phyloP scores from a whole-genome alignment of 495 filamentous ascomycete genomes.

The Pyronema domesticum region DNA sequence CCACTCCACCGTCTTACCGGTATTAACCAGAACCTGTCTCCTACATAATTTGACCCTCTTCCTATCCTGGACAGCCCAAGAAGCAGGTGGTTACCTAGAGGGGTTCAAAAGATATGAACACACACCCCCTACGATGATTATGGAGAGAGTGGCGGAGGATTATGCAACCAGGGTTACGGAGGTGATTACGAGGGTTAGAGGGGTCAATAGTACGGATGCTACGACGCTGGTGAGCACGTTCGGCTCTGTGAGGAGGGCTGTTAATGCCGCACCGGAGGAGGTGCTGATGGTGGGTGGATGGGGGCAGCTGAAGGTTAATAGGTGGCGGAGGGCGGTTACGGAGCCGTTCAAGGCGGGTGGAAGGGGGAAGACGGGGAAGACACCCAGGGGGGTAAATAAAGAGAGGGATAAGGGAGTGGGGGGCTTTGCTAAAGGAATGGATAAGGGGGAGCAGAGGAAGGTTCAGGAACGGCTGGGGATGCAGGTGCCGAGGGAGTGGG shows the following conservation, averaged over 20 bases:
- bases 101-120: slow-evolving; percentile 86
- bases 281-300: slow-evolving; percentile 66
- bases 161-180: slow-evolving; percentile 85
- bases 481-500: slow-evolving; percentile 8
- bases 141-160: slow-evolving; percentile 58
- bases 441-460: slow-evolving; percentile 8
- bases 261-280: slow-evolving; percentile 78
- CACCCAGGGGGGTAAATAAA: not conserved
- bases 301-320: slow-evolving; percentile 85
- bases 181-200: slow-evolving; percentile 75
- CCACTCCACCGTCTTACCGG: slow-evolving; percentile 60
- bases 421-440: slow-evolving; percentile 27
- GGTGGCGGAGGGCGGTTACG: slow-evolving; percentile 61
- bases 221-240: slow-evolving; percentile 73
- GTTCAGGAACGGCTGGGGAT: not conserved
- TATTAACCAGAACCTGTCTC: slow-evolving; percentile 72
- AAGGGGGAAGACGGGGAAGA: slow-evolving; percentile 16
- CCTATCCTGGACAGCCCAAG: slow-evolving; percentile 80
- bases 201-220: slow-evolving; percentile 87
- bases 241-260: slow-evolving; percentile 64
- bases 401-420: slow-evolving; percentile 25
- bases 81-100: slow-evolving; percentile 84
- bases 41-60: slow-evolving; percentile 85
- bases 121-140: slow-evolving; percentile 61
- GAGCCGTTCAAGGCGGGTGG: slow-evolving; percentile 45